A percentile compares a stretch with the other conserved stretches of the same genome.
These are phyloP conservation scores for Meredithiella fracta DNA, from an alignment of 2,329 filamentous ascomycete genomes.

Conservation along the genomic window DNA sequence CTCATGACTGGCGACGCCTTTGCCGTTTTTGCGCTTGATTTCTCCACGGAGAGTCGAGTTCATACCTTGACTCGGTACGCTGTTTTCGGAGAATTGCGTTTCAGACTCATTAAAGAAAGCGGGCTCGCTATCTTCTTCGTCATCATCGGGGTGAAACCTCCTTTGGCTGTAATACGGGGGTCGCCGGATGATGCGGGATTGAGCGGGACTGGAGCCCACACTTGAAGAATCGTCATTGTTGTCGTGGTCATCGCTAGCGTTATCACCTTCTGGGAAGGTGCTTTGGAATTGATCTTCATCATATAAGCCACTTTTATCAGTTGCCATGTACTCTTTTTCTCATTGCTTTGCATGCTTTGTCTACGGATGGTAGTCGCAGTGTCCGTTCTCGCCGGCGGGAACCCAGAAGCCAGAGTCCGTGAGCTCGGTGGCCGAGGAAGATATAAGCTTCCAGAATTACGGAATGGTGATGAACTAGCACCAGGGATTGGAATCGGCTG, in stretches of 20 bases:
- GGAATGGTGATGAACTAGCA: not conserved
- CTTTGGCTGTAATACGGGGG: constrained; percentile 25
- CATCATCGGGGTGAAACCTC: constrained; percentile 27
- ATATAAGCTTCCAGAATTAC: not conserved
- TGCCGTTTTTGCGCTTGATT: constrained; percentile 19
- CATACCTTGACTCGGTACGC: constrained; percentile 27
- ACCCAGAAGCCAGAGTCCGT: not conserved
- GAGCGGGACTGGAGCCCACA: constrained; percentile 35
- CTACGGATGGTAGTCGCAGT: not conserved
- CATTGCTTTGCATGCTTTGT: not conserved
- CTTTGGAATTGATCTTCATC: constrained; percentile 1
- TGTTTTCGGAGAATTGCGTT: constrained; percentile 5
- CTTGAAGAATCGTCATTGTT: constrained; percentile 28
- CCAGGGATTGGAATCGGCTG: not conserved
- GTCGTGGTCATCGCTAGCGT: constrained; percentile 26
- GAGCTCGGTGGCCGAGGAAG: not conserved
- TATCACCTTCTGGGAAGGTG: constrained; percentile 18
- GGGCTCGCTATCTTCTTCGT: constrained; percentile 38
- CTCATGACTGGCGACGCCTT: constrained; percentile 16
- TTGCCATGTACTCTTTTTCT: not conserved
- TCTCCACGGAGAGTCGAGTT: constrained; percentile 37
- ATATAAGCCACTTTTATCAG: not conserved
- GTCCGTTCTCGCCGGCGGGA: not conserved
- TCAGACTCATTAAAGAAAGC: constrained; percentile 31
- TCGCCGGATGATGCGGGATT: constrained; percentile 43